These are phyloP conservation scores for Malus orientalis DNA, from an alignment of 306 rosid species.

Conservation along the genomic window DNA sequence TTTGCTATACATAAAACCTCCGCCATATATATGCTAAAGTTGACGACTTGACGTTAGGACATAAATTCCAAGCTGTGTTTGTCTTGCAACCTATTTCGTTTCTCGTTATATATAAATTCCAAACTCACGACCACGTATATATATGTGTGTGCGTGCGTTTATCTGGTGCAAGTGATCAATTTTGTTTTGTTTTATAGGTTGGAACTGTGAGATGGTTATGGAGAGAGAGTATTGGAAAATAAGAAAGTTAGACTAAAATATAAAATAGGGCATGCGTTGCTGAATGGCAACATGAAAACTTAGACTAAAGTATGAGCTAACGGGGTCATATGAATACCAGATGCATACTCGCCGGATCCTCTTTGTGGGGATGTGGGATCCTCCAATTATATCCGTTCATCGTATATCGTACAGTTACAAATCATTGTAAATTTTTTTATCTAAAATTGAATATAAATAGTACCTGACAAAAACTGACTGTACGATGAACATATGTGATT, in stretches of 20 bases:
- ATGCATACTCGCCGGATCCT: too few relatives aligned
- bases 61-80: neutral
- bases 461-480: fast-evolving
- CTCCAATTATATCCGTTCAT: too few relatives aligned
- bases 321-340: constrained; percentile 4
- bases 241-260: neutral
- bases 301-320: constrained; percentile 16
- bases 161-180: neutral
- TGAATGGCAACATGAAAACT: constrained; percentile 1
- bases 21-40: neutral
- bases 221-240: neutral
- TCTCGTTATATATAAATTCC: neutral
- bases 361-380: too few relatives aligned
- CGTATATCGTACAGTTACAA: fast-evolving
- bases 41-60: neutral
- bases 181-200: neutral
- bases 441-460: too few relatives aligned
- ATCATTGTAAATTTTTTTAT: too few relatives aligned
- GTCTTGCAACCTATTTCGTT: neutral
- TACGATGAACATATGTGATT: too few relatives aligned
- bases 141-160: neutral
- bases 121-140: neutral
- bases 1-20: neutral
- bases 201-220: neutral
- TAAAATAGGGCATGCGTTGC: constrained; percentile 12